A percentile compares a stretch with the other conserved stretches of the same genome.
These are phyloP conservation scores for Oryza coarctata DNA, from an alignment of 176 grass and related monocot species.

Conservation along the genomic window DNA sequence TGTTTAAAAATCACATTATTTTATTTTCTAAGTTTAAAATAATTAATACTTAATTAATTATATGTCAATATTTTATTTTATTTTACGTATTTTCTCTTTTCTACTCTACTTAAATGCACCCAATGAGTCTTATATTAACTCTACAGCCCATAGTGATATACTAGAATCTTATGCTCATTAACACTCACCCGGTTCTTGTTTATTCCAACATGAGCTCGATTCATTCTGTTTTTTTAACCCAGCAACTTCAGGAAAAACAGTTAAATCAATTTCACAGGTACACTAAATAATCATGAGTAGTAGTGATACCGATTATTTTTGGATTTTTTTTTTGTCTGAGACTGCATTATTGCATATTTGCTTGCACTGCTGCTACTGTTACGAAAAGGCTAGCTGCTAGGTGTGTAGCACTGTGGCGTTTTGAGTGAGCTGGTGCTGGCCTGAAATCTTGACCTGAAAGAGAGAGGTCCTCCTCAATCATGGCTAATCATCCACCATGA, in stretches of 20 bases:
- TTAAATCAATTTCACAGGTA: background rate
- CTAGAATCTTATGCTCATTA: slow-evolving; percentile 18
- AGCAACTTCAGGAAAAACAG: background rate
- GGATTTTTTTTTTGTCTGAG: background rate
- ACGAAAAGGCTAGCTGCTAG: background rate
- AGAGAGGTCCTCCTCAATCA: background rate
- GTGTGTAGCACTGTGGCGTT: background rate
- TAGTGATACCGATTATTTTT: background rate
- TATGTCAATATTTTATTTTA: too few relatives aligned
- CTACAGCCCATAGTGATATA: background rate
- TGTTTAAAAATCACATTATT: too few relatives aligned
- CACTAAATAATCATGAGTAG: background rate
- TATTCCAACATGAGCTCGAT: background rate
- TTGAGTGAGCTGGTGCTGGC: background rate
- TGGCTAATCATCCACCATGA: slow-evolving; percentile 21
- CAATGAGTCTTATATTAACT: too few relatives aligned
- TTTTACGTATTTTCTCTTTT: too few relatives aligned
- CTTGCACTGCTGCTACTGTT: background rate
- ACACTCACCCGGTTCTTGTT: background rate
- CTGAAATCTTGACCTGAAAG: background rate
- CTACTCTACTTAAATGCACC: too few relatives aligned
- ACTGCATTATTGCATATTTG: background rate
- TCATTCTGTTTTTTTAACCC: too few relatives aligned
- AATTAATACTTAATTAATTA: too few relatives aligned
- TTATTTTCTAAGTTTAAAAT: too few relatives aligned